Evolutionary conservation across 2,329 filamentous ascomycete genomes (phyloP), one percentile per base, ranked within the genome.

Genomic region (Bertia moriformis): DNA sequence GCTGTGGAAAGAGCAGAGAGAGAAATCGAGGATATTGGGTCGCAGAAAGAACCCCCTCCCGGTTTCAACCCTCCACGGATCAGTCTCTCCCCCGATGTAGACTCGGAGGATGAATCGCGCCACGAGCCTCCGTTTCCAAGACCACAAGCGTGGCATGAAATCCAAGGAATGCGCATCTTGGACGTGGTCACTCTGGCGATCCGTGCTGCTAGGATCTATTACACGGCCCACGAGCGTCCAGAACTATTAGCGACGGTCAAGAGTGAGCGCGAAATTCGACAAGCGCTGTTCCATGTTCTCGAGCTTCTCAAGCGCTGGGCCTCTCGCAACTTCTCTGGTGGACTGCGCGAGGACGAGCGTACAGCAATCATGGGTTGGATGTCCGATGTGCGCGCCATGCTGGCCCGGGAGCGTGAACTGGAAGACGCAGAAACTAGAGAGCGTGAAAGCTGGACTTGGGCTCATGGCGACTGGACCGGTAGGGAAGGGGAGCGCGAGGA

Each of bases 101-200:
- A 27, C n/a, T 18, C 12, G 17, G 32, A 10, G 7, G 15, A 17
- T 7, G 32, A 14, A 14, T 10, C 32, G 32, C 10, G 10, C 24
- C 10, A 29, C n/a, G 24, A n/a, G 10, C 24, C 24, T 10, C 24
- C 24, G 24, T n/a, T n/a, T n/a, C 22, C 22, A 27, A 44, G 44
- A 18, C 61, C 61, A 13, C 63, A 67, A 44, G 69, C 65, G 2
- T 78, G 70, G 61, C 60, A 75, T 49, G 72, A 79, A 49, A 63
- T 78, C 17, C 70, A 78, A 49, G 75, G 75, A n/a, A 56, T 79
- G 48, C 72, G 76, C 45, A 63, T 79, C 20, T 57, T 80, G 32
- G 75, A 80, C 46, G 66, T 76, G 38, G 65, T 74, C 40, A 80
- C 75, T 2, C 58, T 78, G 35, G 74, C 75, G 3, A 79, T 80